Conservation (phyloP, 2,329 filamentous ascomycete species). For the Colletotrichum sp. region DNA sequence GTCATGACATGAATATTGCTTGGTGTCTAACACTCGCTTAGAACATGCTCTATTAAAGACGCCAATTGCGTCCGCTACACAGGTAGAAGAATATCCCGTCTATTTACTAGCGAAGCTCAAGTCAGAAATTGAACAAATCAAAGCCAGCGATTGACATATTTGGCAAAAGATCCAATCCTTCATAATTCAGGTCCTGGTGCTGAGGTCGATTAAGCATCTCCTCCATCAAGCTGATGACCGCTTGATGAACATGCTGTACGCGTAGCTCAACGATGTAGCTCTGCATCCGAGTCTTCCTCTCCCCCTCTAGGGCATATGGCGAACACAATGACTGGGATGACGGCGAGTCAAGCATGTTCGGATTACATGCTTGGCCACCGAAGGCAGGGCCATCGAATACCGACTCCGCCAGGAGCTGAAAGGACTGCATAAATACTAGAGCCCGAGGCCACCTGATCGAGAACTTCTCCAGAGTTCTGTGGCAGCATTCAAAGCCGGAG, state of each 20-base stretch:
- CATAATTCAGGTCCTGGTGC: not conserved
- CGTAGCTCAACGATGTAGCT: not conserved
- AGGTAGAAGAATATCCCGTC: not conserved
- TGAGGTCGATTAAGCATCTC: not conserved
- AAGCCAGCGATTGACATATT: not conserved
- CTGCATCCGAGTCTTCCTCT: not conserved
- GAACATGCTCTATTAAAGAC: not conserved
- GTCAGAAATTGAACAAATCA: not conserved
- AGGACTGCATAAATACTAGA: not conserved
- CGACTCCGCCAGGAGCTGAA: not conserved
- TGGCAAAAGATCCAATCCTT: not conserved
- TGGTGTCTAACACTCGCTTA: not conserved
- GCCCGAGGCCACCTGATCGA: not conserved
- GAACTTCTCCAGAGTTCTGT: not conserved
- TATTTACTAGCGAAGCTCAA: accelerated
- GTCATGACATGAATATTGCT: not conserved
- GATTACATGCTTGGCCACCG: not conserved
- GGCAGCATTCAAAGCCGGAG: not conserved
- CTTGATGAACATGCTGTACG: not conserved
- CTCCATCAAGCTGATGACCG: not conserved
- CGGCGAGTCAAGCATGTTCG: not conserved
- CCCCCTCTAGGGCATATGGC: not conserved
- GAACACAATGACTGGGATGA: not conserved
- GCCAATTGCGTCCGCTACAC: accelerated
- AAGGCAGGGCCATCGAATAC: not conserved